These are phyloP conservation scores for Sporothrix pallida DNA, from an alignment of 2,329 filamentous ascomycete genomes.

Conservation along the genomic window DNA sequence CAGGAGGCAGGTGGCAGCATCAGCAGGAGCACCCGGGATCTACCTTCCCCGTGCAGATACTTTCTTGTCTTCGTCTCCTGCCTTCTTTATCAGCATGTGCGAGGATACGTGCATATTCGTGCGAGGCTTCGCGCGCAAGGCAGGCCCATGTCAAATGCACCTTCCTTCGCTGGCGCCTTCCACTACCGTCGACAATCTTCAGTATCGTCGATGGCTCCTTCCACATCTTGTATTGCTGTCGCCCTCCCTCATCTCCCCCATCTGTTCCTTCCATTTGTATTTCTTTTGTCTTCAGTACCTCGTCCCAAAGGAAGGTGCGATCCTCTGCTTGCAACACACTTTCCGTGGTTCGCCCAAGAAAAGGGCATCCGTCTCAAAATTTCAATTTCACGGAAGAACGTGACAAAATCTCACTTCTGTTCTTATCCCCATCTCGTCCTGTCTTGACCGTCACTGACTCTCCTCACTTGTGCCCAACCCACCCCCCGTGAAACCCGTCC, in stretches of 20 bases:
- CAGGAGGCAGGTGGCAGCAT: too few relatives aligned
- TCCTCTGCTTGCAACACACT: not conserved
- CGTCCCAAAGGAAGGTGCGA: constrained; percentile 1
- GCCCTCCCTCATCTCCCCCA: not conserved
- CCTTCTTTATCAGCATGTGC: not conserved
- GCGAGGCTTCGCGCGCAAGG: constrained; percentile 4
- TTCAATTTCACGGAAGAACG: not conserved
- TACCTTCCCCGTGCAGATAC: constrained; percentile 5
- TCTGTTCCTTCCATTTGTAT: not conserved
- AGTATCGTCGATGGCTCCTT: not conserved
- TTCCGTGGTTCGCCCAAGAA: not conserved
- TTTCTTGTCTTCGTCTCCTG: not conserved
- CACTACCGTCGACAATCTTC: not conserved
- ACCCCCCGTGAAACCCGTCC: not conserved
- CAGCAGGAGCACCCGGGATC: constrained; percentile 11
- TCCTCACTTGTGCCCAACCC: not conserved
- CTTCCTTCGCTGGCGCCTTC: constrained; percentile 7
- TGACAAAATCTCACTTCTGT: not conserved
- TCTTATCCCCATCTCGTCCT: not conserved
- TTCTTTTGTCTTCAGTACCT: not conserved
- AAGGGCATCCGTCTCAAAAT: not conserved
- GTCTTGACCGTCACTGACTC: not conserved
- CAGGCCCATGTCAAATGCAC: not conserved
- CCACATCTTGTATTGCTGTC: constrained; percentile 4
- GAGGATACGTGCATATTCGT: constrained; percentile 2